Evolutionary conservation across 768 basidiomycete genomes (phyloP), one percentile per base, ranked within the genome.

Genomic region (Glaciozyma antarctica): DNA sequence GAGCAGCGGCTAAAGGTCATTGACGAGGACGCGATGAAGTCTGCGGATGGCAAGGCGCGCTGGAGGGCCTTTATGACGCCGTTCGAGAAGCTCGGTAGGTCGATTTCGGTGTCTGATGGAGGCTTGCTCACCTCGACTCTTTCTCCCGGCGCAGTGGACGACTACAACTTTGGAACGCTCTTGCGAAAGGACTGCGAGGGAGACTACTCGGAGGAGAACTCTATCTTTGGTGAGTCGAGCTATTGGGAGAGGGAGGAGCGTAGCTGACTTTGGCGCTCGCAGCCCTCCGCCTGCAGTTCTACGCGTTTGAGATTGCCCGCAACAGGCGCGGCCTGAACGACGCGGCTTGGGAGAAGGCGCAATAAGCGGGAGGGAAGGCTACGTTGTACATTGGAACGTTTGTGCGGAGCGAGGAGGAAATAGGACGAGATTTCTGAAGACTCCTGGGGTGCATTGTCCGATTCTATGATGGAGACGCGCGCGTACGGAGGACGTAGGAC

Each of bases 81-180:
- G 86, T 90, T 73, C 63, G 82, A 78, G 49, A 68, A 63, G 51
- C 52, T 69, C 12, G 72, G 68, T 68, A 13, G 26, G 60, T 59
- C 38, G 10, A 21, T 48, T 15, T 41, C 12, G 43, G 22, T 22
- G 45, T 52, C 24, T 3, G 64, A 10, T 30, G 21, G 1, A 2
- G 9, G 7, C 8, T 7, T 26, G 26, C 17, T 48, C 41, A 9
- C 17, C 9, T n/a, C n/a, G n/a, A n/a, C 5, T 2, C 8, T 5
- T 52, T 41, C 38, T 15, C 13, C 38, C 38, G 12, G 30, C 61
- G 32, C 87, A 74, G 80, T 98, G 61, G 87, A 88, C 73, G 91
- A 97, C 71, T 90, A 87, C 78, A 98, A 98, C 81, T 97, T 97
- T 78, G 95, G 95, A 24, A 97, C 90, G 2, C 80, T 99, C 70